Base-by-base conservation (phyloP, 139 green algal genomes). In the Desmodesmus armatus region DNA sequence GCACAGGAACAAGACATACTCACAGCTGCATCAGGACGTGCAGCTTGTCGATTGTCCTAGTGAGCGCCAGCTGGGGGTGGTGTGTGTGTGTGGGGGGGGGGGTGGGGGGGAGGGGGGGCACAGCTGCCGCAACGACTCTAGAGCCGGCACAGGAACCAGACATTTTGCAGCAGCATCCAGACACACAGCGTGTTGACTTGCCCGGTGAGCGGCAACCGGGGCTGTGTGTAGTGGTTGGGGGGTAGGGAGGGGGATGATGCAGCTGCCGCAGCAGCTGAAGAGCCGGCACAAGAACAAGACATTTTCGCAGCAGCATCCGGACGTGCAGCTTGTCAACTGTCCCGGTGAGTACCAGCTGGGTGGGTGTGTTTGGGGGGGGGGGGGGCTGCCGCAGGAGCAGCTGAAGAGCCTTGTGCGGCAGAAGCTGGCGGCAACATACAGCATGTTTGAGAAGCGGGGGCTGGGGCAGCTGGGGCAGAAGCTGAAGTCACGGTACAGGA, bases 391-490 rank as follows among this genome's bases (percentile, higher is more conserved):
- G n/a, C n/a, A n/a, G n/a, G n/a, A n/a, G n/a, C n/a, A n/a, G n/a
- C n/a, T n/a, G n/a, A n/a, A n/a, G n/a, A n/a, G 91, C 25, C 73
- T 84, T 15, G 43, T 95, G 15, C 89, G 91, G 44, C 49, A 62
- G 11, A 94, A 90, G 77, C 85, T 94, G 19, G 83, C 65, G 3
- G 29, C 69, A 1, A 92, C 85, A 35, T 96, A 93, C 75, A 90
- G 88, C 11, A 91, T 92, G 86, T 92, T 96, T 65, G 87, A 93
- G 69, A 87, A 88, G 67, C 90, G 91, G 67, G 90, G 92, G 5
- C 86, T 93, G 69, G n/a, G n/a, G n/a, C 91, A 94, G 81, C 87
- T 96, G 29, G 92, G 92, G 3, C 91, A 95, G 82, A 91, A 96
- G 90, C 89, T 96, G 31, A 60, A 66, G 0, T n/a, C 39, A 11